Base-by-base conservation (phyloP, 345 rosid species). In the Eucalyptus virginea region DNA sequence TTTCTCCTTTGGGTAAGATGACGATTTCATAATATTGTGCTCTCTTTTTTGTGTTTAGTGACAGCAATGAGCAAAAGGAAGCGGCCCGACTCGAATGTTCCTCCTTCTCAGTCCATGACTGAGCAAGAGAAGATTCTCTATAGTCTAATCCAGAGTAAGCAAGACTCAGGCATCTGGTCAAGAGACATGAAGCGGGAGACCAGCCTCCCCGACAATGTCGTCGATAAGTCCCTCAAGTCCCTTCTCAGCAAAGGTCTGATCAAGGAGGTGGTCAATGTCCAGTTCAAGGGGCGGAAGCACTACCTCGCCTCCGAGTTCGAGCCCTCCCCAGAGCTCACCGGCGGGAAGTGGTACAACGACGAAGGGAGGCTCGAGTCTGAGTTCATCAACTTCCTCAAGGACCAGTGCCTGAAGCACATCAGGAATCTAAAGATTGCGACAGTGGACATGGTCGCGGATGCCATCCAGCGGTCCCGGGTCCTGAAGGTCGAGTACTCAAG, bases 341-440 rank as follows among this genome's bases (percentile, higher is more conserved):
- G 98, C 10, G 99, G 99, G 50, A 92, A 94, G 11, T 98, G 98
- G 98, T 98, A 96, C 89, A 85, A 9, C 4, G 81, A 69, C 8
- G 94, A 94, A 81, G 99, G 99, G 6, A 87, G 88, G 56, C 96
- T 98, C 17, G 94, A 97, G 58, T 80, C 90, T 0, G 91, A 90
- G 32, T 93, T 92, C 77, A 94, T 97, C 67, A 89, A 90, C 40
- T 26, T 86, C 8, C 86, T 96, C 86, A 96, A 94, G 88, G 72
- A 87, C 24, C 65, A 47, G 6, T 98, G 98, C 80, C 89, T 91
- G 58, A 87, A 58, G 90, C 81, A 91, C 52, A 88, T 97, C 42
- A 49, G 81, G 21, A 90, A 65, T 83, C 88, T 49, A 81, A 92
- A 90, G 89, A 90, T 94, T 89, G 94, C 93, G 24, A 96, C 99